Evolutionary conservation across 139 green algal genomes (phyloP), one percentile per base, ranked within the genome.

Genomic region (Desmodesmus armatus): DNA sequence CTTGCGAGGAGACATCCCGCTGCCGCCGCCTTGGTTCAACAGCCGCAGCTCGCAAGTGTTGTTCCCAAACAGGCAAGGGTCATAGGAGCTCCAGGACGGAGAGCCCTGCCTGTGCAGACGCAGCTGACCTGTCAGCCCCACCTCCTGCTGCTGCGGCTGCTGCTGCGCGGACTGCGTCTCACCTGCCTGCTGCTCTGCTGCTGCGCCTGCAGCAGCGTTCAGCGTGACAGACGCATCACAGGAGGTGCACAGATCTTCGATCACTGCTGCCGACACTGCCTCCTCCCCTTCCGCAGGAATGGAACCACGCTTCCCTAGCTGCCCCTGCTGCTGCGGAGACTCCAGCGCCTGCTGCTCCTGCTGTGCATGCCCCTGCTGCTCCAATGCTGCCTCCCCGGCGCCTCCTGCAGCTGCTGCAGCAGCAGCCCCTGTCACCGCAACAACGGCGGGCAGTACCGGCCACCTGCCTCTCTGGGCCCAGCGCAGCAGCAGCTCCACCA

Each of bases 401-500:
- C 37, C 4, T 40, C 44, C 51, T 55, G 55, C 35, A 7, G n/a
- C 78, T 25, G 62, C 62, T 53, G 63, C 63, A 41, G 65, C 79
- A 43, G 63, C 39, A 55, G 62, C 63, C 11, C 17, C 43, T 37
- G 66, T 15, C 5, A 17, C 66, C 27, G 53, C 23, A 3, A 37
- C 51, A 27, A 17, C 41, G 15, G 55, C 72, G 31, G 39, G 44
- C 31, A 63, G 35, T 53, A 74, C 37, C 17, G 29, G 40, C 80
- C 80, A 86, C 19, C 86, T 37, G 51, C 87, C 94, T 0, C 95
- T 79, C 41, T 90, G 75, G 17, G 94, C 94, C 96, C 96, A 99
- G n/a, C 90, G 86, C 11, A 87, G 87, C 40, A 99, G 90, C 77
- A 99, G 90, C 86, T 96, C 82, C 33, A 99, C 94, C 53, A 98